phyloP scores from a whole-genome alignment of 306 rosid genomes.

The Cicer bijugum region DNA sequence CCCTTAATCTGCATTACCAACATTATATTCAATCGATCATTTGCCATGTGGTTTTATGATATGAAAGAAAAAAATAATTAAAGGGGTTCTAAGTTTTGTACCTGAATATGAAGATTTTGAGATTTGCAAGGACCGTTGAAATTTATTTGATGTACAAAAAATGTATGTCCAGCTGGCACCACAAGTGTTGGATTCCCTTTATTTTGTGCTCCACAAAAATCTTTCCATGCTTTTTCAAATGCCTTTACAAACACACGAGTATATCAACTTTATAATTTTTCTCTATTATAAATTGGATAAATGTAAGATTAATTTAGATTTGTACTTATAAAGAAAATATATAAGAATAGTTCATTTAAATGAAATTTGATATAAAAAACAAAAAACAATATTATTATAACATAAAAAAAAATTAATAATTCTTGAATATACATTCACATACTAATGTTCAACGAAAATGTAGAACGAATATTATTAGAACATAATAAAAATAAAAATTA shows the following conservation, averaged over 20 bases:
- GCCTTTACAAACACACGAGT: conserved; percentile 41
- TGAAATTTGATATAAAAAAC: background rate
- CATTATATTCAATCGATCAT: background rate
- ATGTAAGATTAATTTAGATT: background rate
- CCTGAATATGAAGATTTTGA: conserved; percentile 31
- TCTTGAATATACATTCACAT: too few species aligned
- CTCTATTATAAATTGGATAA: background rate
- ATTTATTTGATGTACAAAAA: background rate
- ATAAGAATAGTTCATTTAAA: background rate
- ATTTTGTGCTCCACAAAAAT: conserved; percentile 39
- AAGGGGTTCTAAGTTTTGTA: background rate
- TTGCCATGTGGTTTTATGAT: background rate
- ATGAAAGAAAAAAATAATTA: background rate
- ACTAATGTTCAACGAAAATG: background rate
- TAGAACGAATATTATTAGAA: too few species aligned
- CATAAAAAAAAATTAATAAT: too few species aligned
- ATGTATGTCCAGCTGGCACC: conserved; percentile 39
- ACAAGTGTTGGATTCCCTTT: conserved; percentile 20
- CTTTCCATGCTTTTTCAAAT: conserved; percentile 49
- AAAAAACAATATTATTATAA: too few species aligned
- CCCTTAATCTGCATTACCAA: conserved; percentile 41
- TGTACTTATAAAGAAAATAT: background rate
- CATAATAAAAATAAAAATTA: too few species aligned
- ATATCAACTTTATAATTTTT: background rate
- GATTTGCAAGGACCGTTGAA: conserved; percentile 53